Base-by-base conservation (phyloP, 192 early-diverging fungal genomes). In the Mortierella hygrophila region DNA sequence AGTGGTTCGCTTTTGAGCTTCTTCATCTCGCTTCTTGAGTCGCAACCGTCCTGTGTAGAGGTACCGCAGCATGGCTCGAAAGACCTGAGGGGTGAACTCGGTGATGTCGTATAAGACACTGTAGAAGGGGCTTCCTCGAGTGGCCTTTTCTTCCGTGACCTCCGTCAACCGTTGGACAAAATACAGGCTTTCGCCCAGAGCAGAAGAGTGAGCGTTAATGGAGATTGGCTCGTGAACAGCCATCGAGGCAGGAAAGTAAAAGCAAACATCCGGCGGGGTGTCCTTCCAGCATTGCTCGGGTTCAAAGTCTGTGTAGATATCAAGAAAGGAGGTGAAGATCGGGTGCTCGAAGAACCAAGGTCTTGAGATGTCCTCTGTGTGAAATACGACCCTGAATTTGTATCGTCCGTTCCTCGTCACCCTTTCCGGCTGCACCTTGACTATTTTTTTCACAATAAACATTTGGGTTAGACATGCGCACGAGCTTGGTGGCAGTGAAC, bases 21-120 rank as follows among this genome's bases (percentile, higher is more conserved):
- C 60, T 9, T 55, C 32, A 52, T 29, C 4, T 18, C 9, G 42
- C 18, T 10, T 75, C 49, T 70, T 70, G 29, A 81, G 35, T 32
- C 65, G 65, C 4, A 85, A 1, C 6, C 32, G 29, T 20, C 78
- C 78, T 2, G 75, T 80, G 70, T 85, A 85, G 23, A 85, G 68
- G 70, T 72, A 80, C 35, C 65, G 74, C 32, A 85, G 70, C 78
- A 85, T 76, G 38, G 38, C 75, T 20, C 83, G 74, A 77, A 85
- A 80, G 35, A 85, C 78, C n/a, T 44, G 21, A 0, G 83, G 74
- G 7, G 49, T 73, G 52, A 85, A 85, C 41, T 79, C 83, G 2
- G 70, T 85, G 23, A 85, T 74, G 8, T 29, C 23, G 37, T 74
- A 80, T 18, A 23, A 68, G 38, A 74, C 37, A 6, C 68, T 70